Percentiles rank a stretch among this genome's conserved stretches.
Evolutionary conservation across 2,329 filamentous ascomycete species (phyloP).

Genomic region (Aspergillus floridensis): DNA sequence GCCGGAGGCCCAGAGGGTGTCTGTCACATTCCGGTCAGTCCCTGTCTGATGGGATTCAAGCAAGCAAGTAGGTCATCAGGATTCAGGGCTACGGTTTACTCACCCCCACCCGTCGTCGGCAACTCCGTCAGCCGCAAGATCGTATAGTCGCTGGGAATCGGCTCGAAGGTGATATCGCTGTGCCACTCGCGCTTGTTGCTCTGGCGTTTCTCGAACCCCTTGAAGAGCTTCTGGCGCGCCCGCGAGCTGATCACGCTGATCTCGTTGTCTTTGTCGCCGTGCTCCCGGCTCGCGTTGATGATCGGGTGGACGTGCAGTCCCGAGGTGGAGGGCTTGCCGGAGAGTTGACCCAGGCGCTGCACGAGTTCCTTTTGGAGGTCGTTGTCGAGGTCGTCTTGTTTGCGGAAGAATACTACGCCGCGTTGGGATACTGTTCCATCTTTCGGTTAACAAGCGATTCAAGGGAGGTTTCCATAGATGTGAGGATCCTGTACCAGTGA

Average conservation of each 20-base stretch:
- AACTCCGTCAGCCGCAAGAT: conserved; percentile 46
- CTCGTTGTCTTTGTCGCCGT: conserved; percentile 48
- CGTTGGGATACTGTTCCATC: conserved; percentile 47
- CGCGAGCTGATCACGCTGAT: conserved; percentile 50
- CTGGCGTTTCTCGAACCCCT: conserved; percentile 30
- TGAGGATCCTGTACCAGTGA: conserved; percentile 26
- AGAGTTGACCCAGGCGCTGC: conserved; percentile 48
- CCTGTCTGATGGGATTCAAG: neutral
- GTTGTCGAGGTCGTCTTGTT: conserved; percentile 50
- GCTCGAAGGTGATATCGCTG: conserved; percentile 52
- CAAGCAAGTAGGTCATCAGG: too few relatives aligned
- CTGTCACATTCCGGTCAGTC: conserved; percentile 19
- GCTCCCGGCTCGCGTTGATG: conserved; percentile 49
- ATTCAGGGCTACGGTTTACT: neutral
- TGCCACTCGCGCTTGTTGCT: conserved; percentile 45
- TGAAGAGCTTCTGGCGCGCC: conserved; percentile 41
- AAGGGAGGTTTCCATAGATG: neutral
- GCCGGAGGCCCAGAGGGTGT: conserved; percentile 66
- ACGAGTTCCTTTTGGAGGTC: conserved; percentile 54
- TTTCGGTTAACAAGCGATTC: neutral
- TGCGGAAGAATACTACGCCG: conserved; percentile 55
- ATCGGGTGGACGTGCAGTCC: conserved; percentile 49
- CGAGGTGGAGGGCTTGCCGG: conserved; percentile 48
- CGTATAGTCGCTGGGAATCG: conserved; percentile 48
- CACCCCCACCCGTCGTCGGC: conserved; percentile 44